Evolutionary conservation across 495 filamentous ascomycete species (phyloP), one percentile per base, ranked within the genome.

Genomic region (Echria macrotheca): DNA sequence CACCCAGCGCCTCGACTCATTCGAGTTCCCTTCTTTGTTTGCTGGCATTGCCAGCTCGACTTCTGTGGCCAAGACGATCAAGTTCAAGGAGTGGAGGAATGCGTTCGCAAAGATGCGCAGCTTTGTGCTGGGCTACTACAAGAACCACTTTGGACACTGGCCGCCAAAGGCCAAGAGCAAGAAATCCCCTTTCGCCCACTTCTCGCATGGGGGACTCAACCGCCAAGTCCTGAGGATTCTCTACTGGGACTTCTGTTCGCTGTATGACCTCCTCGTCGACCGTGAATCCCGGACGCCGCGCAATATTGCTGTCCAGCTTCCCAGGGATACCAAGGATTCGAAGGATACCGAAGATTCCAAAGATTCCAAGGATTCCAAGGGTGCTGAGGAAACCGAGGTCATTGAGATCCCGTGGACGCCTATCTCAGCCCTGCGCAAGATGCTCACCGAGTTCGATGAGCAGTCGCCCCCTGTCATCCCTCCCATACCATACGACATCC

Each of bases 211-310:
- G 37, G 93, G 93, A 4, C 74, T 98, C 31, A 97, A 96, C 61
- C 79, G 93, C 4, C 69, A 86, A 42, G 83, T 94, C 12, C 70
- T 97, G 23, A 80, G 79, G 56, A 84, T 87, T 50, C 64, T 98
- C 10, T 97, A 96, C 67, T 75, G 80, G 28, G 94, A 98, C 59
- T 78, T 95, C 36, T 85, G 85, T 56, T 79, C 80, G 43, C 74
- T 98, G 5, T 97, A 97, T 66, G 89, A 97, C 60, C 71, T 96
- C 36, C 63, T 95, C 26, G 93, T 89, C 5, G 89, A 97, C 61
- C 82, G 90, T 2, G 69, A 76, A 28, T 69, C 74, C 9, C 54
- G 83, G 12, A 85, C 82, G 1, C 64, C 70, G 9, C 75, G 79
- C 8, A 71, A 79, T 17, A 65, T 84, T 17, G 41, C 28, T 64